These are phyloP conservation scores for Urochloa ruziziensis DNA, from an alignment of 176 grass and related monocot species.

Conservation along the genomic window DNA sequence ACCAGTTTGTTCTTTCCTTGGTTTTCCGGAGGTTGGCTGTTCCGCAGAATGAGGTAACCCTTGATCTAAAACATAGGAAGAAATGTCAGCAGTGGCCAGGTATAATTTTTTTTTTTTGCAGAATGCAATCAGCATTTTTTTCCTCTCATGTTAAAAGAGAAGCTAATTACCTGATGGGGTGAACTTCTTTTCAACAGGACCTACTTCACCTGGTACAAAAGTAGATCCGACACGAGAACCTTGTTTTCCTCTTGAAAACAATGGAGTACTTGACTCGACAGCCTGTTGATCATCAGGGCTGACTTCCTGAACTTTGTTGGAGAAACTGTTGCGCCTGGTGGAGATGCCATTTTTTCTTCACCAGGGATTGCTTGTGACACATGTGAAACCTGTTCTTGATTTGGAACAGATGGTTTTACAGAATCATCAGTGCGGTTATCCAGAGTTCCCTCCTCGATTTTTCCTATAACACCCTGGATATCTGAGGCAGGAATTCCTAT, in stretches of 20 bases:
- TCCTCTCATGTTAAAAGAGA: background rate
- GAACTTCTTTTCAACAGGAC: background rate
- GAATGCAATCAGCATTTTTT: background rate
- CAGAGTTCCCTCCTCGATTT: conserved; percentile 21
- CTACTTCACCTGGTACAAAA: conserved; percentile 10
- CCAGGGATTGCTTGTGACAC: background rate
- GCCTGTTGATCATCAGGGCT: background rate
- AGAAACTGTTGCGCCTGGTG: background rate
- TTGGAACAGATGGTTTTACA: too few species aligned
- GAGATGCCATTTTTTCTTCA: background rate
- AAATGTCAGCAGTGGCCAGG: conserved; percentile 7
- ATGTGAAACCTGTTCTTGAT: conserved; percentile 5
- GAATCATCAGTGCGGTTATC: conserved; percentile 9
- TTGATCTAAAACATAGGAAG: conserved; percentile 27
- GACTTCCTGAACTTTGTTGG: background rate
- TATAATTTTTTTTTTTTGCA: background rate
- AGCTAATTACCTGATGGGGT: conserved; percentile 18
- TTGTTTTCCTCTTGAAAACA: conserved; percentile 24
- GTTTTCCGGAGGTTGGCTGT: background rate
- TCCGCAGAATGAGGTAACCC: background rate
- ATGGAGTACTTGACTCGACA: conserved; percentile 15
- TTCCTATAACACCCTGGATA: background rate
- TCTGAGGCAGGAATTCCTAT: conserved; percentile 1
- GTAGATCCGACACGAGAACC: background rate
- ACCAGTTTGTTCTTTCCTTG: conserved; percentile 15